phyloP scores from a whole-genome alignment of 2,329 filamentous ascomycete genomes.

The Colletotrichum tanaceti region DNA sequence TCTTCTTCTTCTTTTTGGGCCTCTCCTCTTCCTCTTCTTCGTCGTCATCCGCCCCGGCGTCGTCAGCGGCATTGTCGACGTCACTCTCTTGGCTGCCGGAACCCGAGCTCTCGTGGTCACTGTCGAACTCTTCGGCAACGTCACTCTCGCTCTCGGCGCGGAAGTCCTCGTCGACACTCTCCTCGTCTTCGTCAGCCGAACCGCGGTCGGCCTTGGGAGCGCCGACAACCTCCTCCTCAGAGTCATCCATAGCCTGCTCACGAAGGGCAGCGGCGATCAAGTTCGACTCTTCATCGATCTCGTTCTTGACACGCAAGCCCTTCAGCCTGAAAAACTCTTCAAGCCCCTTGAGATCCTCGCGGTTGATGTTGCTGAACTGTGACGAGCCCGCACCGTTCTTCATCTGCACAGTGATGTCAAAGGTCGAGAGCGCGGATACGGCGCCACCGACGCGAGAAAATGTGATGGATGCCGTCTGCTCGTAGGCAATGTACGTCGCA shows the following conservation, averaged over 20 bases:
- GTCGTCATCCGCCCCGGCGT: conserved; percentile 56
- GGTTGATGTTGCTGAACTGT: conserved; percentile 99
- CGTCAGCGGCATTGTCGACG: conserved; percentile 63
- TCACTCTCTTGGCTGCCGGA: conserved; percentile 71
- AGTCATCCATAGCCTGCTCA: conserved; percentile 84
- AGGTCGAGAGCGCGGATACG: conserved; percentile 92
- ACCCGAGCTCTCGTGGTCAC: conserved; percentile 86
- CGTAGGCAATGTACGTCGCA: conserved; percentile 95
- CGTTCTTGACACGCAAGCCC: conserved; percentile 95
- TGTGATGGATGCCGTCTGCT: conserved; percentile 89
- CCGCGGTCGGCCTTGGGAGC: conserved; percentile 80
- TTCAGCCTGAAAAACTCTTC: conserved; percentile 98
- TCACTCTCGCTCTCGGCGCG: conserved; percentile 91
- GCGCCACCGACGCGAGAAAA: conserved; percentile 96
- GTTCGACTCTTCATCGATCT: conserved; percentile 94
- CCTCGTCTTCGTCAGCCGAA: conserved; percentile 94
- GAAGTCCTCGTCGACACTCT: conserved; percentile 97
- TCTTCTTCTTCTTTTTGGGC: conserved; percentile 64
- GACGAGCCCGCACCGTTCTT: conserved; percentile 89
- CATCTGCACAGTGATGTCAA: conserved; percentile 93
- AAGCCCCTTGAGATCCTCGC: conserved; percentile 95
- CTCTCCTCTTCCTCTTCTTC: conserved; percentile 60
- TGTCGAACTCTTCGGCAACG: conserved; percentile 96
- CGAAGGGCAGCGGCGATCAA: conserved; percentile 83
- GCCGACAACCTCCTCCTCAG: conserved; percentile 82